Evolutionary conservation across 257 asterid genomes (phyloP).

Genomic region (Linderniella brevidens): DNA sequence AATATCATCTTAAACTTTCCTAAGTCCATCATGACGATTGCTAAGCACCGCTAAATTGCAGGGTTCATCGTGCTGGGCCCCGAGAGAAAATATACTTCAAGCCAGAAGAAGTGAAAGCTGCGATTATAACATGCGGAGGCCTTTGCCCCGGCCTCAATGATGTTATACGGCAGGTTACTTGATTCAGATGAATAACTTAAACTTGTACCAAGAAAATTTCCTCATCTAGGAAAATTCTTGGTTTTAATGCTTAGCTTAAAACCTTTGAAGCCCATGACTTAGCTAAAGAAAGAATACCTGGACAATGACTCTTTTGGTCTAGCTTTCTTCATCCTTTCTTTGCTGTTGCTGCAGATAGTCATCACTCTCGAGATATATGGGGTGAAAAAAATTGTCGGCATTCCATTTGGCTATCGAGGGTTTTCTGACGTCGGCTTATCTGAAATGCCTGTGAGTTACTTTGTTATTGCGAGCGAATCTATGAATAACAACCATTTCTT

Average conservation of each 20-base stretch:
- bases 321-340: background rate
- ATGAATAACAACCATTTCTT: background rate
- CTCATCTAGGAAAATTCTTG: too few relatives aligned
- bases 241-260: background rate
- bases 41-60: background rate
- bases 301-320: too few relatives aligned
- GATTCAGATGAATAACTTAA: background rate
- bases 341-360: slow-evolving; percentile 45
- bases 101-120: slow-evolving; percentile 7
- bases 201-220: too few relatives aligned
- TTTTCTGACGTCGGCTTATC: slow-evolving; percentile 8
- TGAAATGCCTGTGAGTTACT: slow-evolving; percentile 24
- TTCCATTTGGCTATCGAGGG: slow-evolving; percentile 91
- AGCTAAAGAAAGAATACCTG: too few relatives aligned
- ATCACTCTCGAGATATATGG: slow-evolving; percentile 88
- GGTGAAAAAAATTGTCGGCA: slow-evolving; percentile 66
- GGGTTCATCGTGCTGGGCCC: slow-evolving; percentile 10
- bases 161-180: slow-evolving; percentile 7
- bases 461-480: background rate
- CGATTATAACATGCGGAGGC: slow-evolving; percentile 6
- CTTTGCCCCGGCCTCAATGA: slow-evolving; percentile 9
- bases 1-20: background rate
- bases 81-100: slow-evolving; percentile 8
- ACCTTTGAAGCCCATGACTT: background rate
- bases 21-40: background rate